Evolutionary conservation across 495 filamentous ascomycete genomes (phyloP).

Genomic region (Usnea hakonensis): DNA sequence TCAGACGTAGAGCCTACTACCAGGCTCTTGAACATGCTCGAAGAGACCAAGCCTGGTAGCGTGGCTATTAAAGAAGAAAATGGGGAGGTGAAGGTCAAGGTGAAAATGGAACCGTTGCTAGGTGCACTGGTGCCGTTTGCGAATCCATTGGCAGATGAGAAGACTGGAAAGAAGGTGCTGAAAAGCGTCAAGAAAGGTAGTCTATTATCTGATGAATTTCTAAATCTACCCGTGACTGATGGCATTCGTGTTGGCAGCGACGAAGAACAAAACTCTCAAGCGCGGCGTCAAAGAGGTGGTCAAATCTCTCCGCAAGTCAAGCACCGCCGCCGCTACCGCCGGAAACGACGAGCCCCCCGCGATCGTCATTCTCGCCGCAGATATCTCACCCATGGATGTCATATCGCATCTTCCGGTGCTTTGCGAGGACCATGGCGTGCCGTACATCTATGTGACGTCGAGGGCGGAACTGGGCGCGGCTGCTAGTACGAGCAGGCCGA

Average conservation of each 20-base stretch:
- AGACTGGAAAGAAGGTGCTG: slow-evolving; percentile 83
- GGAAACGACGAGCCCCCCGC: slow-evolving; percentile 47
- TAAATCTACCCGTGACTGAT: background rate
- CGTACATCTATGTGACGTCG: slow-evolving; percentile 83
- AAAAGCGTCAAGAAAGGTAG: slow-evolving; percentile 91
- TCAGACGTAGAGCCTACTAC: slow-evolving; percentile 46
- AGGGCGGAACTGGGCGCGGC: slow-evolving; percentile 87
- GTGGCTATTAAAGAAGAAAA: slow-evolving; percentile 50
- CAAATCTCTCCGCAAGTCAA: slow-evolving; percentile 87
- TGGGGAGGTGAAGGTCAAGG: slow-evolving; percentile 39
- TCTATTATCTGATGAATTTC: slow-evolving; percentile 17
- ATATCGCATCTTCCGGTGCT: slow-evolving; percentile 94
- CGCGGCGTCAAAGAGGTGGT: slow-evolving; percentile 98
- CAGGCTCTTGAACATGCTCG: slow-evolving; percentile 32
- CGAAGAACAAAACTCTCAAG: slow-evolving; percentile 85
- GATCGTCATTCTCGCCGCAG: slow-evolving; percentile 85
- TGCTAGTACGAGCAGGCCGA: slow-evolving; percentile 87
- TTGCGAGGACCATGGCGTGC: slow-evolving; percentile 93
- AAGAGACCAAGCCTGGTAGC: slow-evolving; percentile 38
- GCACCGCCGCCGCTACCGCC: slow-evolving; percentile 41
- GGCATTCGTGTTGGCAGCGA: slow-evolving; percentile 3
- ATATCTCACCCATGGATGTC: slow-evolving; percentile 71
- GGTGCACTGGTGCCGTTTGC: slow-evolving; percentile 90
- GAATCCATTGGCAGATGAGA: slow-evolving; percentile 81
- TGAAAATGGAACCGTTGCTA: slow-evolving; percentile 40